Evolutionary conservation across 139 green algal genomes (phyloP), one percentile per base, ranked within the genome.

Genomic region (Chlorella sp.): DNA sequence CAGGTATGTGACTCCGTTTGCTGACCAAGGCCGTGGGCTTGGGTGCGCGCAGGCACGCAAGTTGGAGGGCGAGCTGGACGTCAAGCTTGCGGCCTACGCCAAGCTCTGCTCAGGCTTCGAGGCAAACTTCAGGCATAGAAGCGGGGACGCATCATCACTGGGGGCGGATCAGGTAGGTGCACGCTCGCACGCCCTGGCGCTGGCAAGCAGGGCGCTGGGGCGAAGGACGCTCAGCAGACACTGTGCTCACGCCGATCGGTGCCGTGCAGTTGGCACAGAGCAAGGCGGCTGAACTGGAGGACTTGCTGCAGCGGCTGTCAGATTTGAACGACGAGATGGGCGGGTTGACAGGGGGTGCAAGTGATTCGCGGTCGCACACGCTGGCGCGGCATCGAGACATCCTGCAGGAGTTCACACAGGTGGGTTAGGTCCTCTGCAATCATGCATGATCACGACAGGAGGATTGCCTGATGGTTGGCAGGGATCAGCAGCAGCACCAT

Each of bases 361-460:
- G 49, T 5, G 92, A 97, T 67, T 69, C 88, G 1, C 81, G 93
- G 1, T 80, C 85, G 5, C 94, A 97, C 79, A 96, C 86, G n/a
- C 78, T 98, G 4, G 89, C 91, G 0, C 78, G 94, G 50, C 94
- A 98, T 83, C 80, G 90, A 22, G 94, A 98, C 79, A 97, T 98
- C 31, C 77, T 97, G 31, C 87, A 92, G 22, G 94, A 98, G 67
- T 95, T 89, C 78, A 87, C 80, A 17, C 90, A 96, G 84, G 88
- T 83, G n/a, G 20, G 61, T 17, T 26, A 1, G 20, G 6, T 67
- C 2, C 6, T 71, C 31, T 32, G 22, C 22, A 5, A 59, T 17
- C 1, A 59, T 36, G 62, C 20, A 22, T 24, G 64, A 23, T 70
- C 17, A 31, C 23, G 32, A 70, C 6, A n/a, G n/a, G n/a, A n/a